phyloP scores from a whole-genome alignment of 345 rosid species.

The Melaleuca alternifolia region DNA sequence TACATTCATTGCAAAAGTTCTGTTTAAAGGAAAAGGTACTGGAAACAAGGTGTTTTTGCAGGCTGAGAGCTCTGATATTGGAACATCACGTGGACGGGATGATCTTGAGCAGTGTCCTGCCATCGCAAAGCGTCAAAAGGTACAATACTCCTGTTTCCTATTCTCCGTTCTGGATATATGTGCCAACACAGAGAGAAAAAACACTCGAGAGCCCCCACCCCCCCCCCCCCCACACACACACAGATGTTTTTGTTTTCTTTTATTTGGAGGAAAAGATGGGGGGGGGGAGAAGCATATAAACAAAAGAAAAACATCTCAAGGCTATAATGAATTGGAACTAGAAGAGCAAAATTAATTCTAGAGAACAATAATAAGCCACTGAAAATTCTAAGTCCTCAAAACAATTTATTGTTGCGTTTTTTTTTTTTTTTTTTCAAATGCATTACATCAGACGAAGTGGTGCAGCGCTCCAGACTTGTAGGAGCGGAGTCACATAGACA shows the following conservation, averaged over 20 bases:
- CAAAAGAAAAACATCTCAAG: not conserved
- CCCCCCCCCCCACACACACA: too few relatives aligned
- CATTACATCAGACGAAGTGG: not conserved
- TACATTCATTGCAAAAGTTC: not conserved
- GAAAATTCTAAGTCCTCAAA: not conserved
- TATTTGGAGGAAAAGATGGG: too few relatives aligned
- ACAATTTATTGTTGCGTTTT: not conserved
- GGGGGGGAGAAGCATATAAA: too few relatives aligned
- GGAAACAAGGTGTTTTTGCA: constrained; percentile 9
- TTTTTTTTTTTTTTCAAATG: not conserved
- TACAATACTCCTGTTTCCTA: not conserved
- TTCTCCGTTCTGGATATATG: not conserved
- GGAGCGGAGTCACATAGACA: not conserved
- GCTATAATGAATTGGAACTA: not conserved
- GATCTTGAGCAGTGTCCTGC: constrained; percentile 29
- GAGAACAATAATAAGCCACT: not conserved
- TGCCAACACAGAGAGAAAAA: not conserved
- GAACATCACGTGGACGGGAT: constrained; percentile 13
- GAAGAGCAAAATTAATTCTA: not conserved
- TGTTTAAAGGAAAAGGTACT: not conserved
- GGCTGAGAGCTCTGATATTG: constrained; percentile 30
- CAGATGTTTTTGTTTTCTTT: too few relatives aligned
- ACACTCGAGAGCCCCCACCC: not conserved
- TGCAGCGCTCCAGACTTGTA: not conserved
- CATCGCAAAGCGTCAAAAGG: constrained; percentile 57